phyloP scores from a whole-genome alignment of 495 filamentous ascomycete species.

The Apodospora peruviana region DNA sequence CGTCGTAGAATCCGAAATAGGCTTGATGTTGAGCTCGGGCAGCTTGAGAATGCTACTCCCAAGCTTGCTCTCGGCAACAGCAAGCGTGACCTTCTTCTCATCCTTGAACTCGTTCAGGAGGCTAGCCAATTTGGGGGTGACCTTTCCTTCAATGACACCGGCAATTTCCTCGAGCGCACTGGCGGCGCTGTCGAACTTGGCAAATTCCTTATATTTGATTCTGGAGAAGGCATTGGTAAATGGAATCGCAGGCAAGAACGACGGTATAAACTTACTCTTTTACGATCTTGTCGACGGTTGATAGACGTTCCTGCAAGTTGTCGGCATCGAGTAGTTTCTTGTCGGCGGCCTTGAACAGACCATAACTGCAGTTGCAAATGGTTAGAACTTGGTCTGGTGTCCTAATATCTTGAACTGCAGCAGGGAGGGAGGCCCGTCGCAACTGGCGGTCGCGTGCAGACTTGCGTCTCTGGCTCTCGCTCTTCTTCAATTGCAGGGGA shows the following conservation, averaged over 20 bases:
- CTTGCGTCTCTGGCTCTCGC: too few species aligned
- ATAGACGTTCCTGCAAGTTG: conserved; percentile 64
- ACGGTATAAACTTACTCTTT: conserved; percentile 64
- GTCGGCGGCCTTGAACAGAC: conserved; percentile 94
- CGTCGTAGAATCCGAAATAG: conserved; percentile 81
- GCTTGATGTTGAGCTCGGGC: conserved; percentile 74
- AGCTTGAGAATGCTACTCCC: conserved; percentile 91
- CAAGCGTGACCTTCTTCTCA: conserved; percentile 94
- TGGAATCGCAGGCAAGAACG: conserved; percentile 7
- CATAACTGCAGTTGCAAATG: conserved; percentile 51
- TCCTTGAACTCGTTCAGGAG: conserved; percentile 89
- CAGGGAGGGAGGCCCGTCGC: too few species aligned
- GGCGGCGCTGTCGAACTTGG: conserved; percentile 91
- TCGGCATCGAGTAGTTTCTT: conserved; percentile 93
- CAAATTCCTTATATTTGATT: conserved; percentile 91
- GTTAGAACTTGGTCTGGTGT: too few species aligned
- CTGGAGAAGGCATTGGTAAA: conserved; percentile 36
- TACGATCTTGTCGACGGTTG: conserved; percentile 77
- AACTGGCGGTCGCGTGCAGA: too few species aligned
- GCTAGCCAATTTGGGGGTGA: conserved; percentile 79
- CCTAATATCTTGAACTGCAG: too few species aligned
- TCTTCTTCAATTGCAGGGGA: too few species aligned
- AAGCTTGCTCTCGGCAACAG: conserved; percentile 91
- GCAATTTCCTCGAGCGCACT: conserved; percentile 83
- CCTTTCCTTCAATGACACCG: conserved; percentile 84